phyloP scores from a whole-genome alignment of 208 protist genomes.

The Acanthamoeba royreba region DNA sequence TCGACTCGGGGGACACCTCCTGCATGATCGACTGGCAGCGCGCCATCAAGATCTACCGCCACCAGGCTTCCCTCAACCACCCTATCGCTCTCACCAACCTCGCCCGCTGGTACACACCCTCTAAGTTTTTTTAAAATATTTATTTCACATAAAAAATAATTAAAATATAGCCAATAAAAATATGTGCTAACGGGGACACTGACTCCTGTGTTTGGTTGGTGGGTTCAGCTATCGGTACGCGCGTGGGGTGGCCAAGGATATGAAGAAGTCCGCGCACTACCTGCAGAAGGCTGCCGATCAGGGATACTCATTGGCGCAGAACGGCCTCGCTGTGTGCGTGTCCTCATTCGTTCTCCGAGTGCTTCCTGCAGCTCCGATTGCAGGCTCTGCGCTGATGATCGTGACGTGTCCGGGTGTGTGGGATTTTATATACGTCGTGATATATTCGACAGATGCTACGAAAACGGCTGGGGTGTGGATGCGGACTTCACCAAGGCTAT shows the following conservation, averaged over 20 bases:
- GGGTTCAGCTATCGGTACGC: neutral
- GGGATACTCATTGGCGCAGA: neutral
- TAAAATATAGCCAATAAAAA: neutral
- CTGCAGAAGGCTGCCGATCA: neutral
- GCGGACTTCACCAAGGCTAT: neutral
- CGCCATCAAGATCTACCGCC: neutral
- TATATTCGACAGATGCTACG: neutral
- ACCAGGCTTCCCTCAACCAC: neutral
- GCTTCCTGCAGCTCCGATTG: too few species aligned
- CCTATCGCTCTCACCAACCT: neutral
- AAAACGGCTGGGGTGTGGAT: neutral
- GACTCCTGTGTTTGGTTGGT: too few species aligned
- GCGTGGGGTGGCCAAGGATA: neutral
- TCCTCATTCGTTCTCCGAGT: neutral
- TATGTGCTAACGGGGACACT: too few species aligned
- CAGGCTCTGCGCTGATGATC: too few species aligned
- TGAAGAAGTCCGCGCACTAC: neutral
- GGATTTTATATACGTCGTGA: too few species aligned
- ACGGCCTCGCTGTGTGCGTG: neutral
- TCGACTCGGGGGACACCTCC: neutral
- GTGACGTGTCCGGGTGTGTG: too few species aligned
- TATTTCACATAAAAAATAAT: neutral
- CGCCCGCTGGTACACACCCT: neutral
- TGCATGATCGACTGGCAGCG: neutral
- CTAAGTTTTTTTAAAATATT: too few species aligned